Evolutionary conservation across 192 early-diverging fungal genomes (phyloP).

Genomic region (Chytriomyces hyalinus): DNA sequence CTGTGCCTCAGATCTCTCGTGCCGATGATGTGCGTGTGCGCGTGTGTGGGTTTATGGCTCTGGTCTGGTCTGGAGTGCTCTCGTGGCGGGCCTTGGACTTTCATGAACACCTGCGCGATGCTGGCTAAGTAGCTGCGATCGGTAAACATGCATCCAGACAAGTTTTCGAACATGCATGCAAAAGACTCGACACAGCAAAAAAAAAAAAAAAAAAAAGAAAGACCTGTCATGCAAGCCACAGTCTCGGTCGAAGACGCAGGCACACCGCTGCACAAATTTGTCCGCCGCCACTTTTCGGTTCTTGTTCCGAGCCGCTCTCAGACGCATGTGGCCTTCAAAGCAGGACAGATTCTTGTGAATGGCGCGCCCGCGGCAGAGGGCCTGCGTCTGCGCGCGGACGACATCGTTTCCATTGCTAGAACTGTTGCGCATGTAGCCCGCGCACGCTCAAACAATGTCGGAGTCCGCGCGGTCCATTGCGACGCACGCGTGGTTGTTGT

Average conservation of each 20-base stretch:
- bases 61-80: not conserved
- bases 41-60: too few relatives aligned
- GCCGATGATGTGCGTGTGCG: too few relatives aligned
- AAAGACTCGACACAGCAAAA: too few relatives aligned
- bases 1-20: too few relatives aligned
- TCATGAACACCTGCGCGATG: not conserved
- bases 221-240: not conserved
- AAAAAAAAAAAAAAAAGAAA: slow-evolving; percentile 7
- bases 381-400: not conserved
- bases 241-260: not conserved
- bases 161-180: too few relatives aligned
- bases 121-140: not conserved
- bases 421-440: not conserved
- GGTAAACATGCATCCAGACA: not conserved
- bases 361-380: not conserved
- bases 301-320: not conserved
- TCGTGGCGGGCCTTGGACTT: not conserved
- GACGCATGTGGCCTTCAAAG: not conserved
- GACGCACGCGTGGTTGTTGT: not conserved
- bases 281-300: not conserved
- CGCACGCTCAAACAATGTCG: not conserved
- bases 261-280: slow-evolving; percentile 7
- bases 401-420: not conserved
- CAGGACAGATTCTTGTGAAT: not conserved
- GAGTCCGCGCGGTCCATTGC: not conserved